Evolutionary conservation across 2,329 filamentous ascomycete genomes (phyloP).

Genomic region (Penicillium sp.): DNA sequence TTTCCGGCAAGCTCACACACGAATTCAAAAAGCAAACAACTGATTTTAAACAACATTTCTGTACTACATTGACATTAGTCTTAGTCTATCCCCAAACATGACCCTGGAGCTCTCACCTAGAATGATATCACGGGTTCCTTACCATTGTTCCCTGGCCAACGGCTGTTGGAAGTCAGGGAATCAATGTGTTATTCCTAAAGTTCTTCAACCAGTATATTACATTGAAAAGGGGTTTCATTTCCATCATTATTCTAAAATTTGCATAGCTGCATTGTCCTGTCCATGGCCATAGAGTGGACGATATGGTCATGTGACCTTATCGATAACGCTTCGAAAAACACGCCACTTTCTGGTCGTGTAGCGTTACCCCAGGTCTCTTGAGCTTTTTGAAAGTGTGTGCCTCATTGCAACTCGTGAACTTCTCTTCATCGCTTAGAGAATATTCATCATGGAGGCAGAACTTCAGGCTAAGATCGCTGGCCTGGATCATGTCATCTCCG

Average conservation of each 20-base stretch:
- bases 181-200: neutral
- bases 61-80: too few species aligned
- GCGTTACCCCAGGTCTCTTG: conserved; percentile 17
- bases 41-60: too few species aligned
- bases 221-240: neutral
- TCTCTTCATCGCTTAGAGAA: neutral
- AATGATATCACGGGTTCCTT: neutral
- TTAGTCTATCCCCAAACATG: neutral
- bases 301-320: conserved; percentile 23
- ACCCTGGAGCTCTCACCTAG: neutral
- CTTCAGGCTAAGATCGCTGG: conserved; percentile 81
- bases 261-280: neutral
- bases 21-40: too few species aligned
- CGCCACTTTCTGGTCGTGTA: conserved; percentile 8
- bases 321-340: conserved; percentile 27
- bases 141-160: neutral
- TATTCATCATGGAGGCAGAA: conserved; percentile 73
- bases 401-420: conserved; percentile 1
- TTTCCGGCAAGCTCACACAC: too few species aligned
- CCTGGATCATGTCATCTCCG: conserved; percentile 84
- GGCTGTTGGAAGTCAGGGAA: neutral
- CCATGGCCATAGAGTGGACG: neutral
- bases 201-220: neutral
- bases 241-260: neutral
- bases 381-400: neutral